A percentile compares a stretch with the other conserved stretches of the same genome.
Evolutionary conservation across 1,284 basidiomycete species (phyloP).

Genomic region (Melanopsichium pennsylvanicum): DNA sequence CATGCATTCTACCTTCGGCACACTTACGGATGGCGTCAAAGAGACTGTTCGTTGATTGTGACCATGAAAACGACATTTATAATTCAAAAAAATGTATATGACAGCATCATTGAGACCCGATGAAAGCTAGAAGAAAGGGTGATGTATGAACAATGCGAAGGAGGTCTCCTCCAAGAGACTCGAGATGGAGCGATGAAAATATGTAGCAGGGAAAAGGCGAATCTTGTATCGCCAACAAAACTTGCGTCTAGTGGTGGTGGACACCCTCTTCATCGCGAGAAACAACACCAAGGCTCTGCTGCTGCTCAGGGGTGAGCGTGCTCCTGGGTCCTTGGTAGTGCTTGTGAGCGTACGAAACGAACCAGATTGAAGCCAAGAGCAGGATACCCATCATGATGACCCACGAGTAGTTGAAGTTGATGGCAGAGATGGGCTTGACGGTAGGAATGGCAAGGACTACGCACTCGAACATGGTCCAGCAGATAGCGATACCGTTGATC

Average conservation of each 20-base stretch:
- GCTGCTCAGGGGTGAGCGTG: slow-evolving; percentile 52
- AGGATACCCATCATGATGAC: slow-evolving; percentile 67
- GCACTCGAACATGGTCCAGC: slow-evolving; percentile 67
- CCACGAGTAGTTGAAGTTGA: slow-evolving; percentile 55
- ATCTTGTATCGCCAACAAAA: too few relatives aligned
- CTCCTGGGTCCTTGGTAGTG: slow-evolving; percentile 68
- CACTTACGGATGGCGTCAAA: too few relatives aligned
- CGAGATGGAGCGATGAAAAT: background rate
- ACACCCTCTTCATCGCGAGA: slow-evolving; percentile 43
- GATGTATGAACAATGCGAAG: slow-evolving; percentile 19
- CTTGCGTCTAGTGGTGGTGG: slow-evolving; percentile 23
- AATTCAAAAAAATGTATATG: background rate
- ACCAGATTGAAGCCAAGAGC: slow-evolving; percentile 67
- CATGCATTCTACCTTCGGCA: too few relatives aligned
- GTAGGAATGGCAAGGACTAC: slow-evolving; percentile 56
- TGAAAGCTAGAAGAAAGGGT: too few relatives aligned
- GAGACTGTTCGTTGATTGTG: too few relatives aligned
- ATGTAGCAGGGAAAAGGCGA: slow-evolving; percentile 1
- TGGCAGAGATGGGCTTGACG: slow-evolving; percentile 36
- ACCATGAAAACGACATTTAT: too few relatives aligned
- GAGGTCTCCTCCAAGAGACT: background rate
- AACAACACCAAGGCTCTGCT: slow-evolving; percentile 55
- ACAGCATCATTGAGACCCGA: slow-evolving; percentile 9
- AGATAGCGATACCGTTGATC: slow-evolving; percentile 75
- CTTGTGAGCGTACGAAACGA: slow-evolving; percentile 66